Evolutionary conservation across 306 rosid species (phyloP).

Genomic region (Fagus crenata): DNA sequence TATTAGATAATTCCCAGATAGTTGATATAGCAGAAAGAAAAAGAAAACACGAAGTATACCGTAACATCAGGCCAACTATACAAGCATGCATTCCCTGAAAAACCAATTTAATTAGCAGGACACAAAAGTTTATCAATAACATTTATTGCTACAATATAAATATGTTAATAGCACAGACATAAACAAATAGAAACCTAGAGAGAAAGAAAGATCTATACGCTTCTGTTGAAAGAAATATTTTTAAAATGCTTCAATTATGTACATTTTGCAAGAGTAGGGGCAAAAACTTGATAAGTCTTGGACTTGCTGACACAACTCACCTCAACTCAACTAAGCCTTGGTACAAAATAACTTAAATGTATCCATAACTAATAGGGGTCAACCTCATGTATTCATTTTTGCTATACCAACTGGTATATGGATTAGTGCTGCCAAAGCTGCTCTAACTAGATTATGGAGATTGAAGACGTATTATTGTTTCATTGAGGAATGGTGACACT

Average conservation of each 20-base stretch:
- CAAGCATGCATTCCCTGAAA: constrained; percentile 90
- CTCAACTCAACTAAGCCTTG: neutral
- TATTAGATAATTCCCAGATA: constrained; percentile 9
- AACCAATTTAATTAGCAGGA: constrained; percentile 24
- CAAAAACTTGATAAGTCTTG: constrained; percentile 5
- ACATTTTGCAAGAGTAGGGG: neutral
- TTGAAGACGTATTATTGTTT: too few relatives aligned
- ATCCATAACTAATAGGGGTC: neutral
- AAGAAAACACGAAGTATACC: constrained; percentile 44
- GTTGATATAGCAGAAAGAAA: constrained; percentile 17
- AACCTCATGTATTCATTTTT: neutral
- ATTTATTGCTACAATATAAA: neutral
- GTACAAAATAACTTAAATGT: neutral
- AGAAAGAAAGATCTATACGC: neutral
- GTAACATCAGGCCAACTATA: constrained; percentile 56
- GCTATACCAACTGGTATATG: neutral
- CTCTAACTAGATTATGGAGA: too few relatives aligned
- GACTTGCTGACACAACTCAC: neutral
- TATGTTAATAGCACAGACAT: neutral
- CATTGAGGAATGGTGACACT: too few relatives aligned
- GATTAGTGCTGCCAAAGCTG: too few relatives aligned
- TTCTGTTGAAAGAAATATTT: neutral
- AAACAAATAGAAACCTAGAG: neutral
- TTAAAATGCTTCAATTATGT: neutral
- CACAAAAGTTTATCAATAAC: neutral